Percentiles rank a stretch among this genome's conserved stretches.
phyloP scores from a whole-genome alignment of 345 rosid genomes.

The Eucalyptus decipiens region DNA sequence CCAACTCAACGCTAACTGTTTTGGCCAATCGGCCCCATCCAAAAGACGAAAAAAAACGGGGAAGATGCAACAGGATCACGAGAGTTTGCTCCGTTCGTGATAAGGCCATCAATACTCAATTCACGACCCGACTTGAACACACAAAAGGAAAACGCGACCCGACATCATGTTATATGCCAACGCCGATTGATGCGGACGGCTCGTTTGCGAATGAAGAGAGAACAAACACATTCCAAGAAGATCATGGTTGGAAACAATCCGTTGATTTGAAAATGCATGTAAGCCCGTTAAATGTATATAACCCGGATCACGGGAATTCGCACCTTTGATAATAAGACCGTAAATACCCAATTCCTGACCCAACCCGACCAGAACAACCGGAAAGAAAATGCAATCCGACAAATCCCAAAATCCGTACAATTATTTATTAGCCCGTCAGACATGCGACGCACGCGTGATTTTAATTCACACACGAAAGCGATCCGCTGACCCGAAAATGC shows the following conservation, averaged over 20 bases:
- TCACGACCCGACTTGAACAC: not conserved
- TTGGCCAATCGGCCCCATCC: rapidly evolving
- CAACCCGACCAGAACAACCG: rapidly evolving
- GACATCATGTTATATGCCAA: not conserved
- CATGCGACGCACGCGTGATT: rapidly evolving
- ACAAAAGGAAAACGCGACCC: not conserved
- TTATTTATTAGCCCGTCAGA: not conserved
- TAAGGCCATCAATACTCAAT: rapidly evolving
- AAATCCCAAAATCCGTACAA: not conserved
- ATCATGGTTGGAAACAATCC: no score
- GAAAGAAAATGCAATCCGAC: not conserved
- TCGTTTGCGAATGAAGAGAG: no score
- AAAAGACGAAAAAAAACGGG: not conserved
- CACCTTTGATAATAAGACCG: rapidly evolving
- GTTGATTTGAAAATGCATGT: no score
- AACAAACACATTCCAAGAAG: no score
- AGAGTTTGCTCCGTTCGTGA: not conserved
- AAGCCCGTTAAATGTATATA: no score
- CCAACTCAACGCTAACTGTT: rapidly evolving
- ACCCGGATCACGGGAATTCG: not conserved
- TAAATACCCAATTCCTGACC: not conserved
- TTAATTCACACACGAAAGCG: not conserved
- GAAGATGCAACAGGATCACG: not conserved
- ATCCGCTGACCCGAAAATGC: not conserved
- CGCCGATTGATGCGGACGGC: no score